A percentile compares a stretch with the other conserved stretches of the same genome.
These are phyloP conservation scores for Anaeromyces robustus DNA, from an alignment of 192 early-diverging fungal genomes.

Conservation along the genomic window DNA sequence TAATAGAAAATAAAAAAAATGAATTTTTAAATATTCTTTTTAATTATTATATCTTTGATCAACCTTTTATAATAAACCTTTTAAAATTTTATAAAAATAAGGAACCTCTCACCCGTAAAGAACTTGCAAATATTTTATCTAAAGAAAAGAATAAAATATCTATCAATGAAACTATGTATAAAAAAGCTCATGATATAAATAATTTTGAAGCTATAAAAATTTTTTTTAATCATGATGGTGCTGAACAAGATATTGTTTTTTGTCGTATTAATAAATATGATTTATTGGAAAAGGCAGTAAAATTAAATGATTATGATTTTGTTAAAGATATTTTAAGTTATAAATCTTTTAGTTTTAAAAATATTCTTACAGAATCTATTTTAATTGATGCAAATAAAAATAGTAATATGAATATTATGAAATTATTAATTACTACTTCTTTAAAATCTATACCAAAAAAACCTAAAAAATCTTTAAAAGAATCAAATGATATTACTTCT, in stretches of 20 bases:
- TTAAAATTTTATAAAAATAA: background rate
- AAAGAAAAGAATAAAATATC: background rate
- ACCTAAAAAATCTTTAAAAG: too few relatives aligned
- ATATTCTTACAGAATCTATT: background rate
- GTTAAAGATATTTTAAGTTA: background rate
- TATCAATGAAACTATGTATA: background rate
- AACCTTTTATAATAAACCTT: background rate
- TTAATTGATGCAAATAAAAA: background rate
- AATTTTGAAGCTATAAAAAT: background rate
- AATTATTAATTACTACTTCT: background rate
- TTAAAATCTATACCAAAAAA: background rate
- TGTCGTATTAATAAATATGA: background rate
- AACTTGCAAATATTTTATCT: background rate
- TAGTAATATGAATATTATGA: background rate
- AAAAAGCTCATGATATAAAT: background rate
- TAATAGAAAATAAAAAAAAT: background rate
- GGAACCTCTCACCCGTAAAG: background rate
- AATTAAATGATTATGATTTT: background rate
- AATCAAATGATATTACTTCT: too few relatives aligned
- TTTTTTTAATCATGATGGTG: background rate
- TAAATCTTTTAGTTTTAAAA: background rate
- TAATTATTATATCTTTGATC: background rate
- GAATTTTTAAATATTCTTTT: background rate
- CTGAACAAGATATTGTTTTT: background rate
- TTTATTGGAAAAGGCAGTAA: background rate